These are phyloP conservation scores for Salix koriyanagi DNA, from an alignment of 345 rosid species.

Conservation along the genomic window DNA sequence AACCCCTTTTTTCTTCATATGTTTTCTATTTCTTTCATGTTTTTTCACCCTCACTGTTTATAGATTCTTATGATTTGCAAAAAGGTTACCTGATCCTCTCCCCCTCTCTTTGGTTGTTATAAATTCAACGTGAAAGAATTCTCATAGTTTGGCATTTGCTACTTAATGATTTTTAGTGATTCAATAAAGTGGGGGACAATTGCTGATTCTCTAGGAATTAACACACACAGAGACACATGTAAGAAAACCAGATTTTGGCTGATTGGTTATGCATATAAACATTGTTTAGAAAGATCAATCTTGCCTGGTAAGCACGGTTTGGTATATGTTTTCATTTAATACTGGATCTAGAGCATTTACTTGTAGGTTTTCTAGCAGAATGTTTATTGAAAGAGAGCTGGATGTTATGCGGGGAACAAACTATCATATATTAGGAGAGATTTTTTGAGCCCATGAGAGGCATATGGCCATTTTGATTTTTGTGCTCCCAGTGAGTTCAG, in stretches of 20 bases:
- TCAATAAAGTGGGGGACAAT: background rate
- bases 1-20: background rate
- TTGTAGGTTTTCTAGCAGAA: too few relatives aligned
- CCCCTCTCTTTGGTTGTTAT: background rate
- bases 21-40: background rate
- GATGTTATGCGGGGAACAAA: background rate
- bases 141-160: background rate
- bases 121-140: background rate
- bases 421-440: background rate
- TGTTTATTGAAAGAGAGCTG: too few relatives aligned
- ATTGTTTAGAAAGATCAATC: background rate
- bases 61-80: background rate
- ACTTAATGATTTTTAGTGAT: background rate
- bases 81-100: background rate
- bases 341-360: background rate
- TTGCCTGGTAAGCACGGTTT: background rate
- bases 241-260: background rate
- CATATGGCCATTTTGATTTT: background rate
- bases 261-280: background rate
- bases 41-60: background rate
- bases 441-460: background rate
- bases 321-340: background rate
- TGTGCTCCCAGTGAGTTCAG: background rate
- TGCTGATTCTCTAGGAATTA: background rate
- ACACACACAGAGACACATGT: too few relatives aligned